Evolutionary conservation across 768 basidiomycete species (phyloP).

Genomic region (Bullera alba): DNA sequence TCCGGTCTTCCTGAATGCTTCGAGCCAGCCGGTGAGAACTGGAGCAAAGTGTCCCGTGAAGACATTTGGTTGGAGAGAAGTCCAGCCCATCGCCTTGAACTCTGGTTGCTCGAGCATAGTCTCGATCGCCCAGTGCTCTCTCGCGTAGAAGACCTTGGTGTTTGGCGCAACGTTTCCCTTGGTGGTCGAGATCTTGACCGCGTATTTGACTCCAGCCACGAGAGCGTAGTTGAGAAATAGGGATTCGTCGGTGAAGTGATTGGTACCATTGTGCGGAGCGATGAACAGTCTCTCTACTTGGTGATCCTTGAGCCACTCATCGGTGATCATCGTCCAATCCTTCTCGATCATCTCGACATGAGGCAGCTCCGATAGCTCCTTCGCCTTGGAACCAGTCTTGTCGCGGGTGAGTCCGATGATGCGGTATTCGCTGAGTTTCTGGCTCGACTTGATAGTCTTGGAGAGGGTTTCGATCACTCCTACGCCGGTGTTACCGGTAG

Average conservation of each 20-base stretch:
- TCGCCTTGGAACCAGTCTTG: not conserved
- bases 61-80: conserved; percentile 17
- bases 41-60: conserved; percentile 1
- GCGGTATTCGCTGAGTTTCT: conserved; percentile 1
- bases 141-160: conserved; percentile 9
- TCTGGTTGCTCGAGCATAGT: conserved; percentile 8
- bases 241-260: conserved; percentile 20
- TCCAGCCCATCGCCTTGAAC: conserved; percentile 6
- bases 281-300: conserved; percentile 15
- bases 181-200: conserved; percentile 17
- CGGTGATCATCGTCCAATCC: conserved; percentile 13
- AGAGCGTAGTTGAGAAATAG: conserved; percentile 14
- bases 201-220: conserved; percentile 12
- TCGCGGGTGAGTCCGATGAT: conserved; percentile 17
- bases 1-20: conserved; percentile 1
- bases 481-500: conserved; percentile 20
- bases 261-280: conserved; percentile 9
- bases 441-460: not conserved
- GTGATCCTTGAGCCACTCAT: conserved; percentile 12
- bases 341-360: conserved; percentile 1
- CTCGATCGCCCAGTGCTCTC: conserved; percentile 21
- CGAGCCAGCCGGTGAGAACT: not conserved
- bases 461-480: conserved; percentile 11
- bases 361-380: conserved; percentile 10
- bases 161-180: conserved; percentile 1